Evolutionary conservation across 768 basidiomycete genomes (phyloP), one percentile per base, ranked within the genome.

Genomic region (Kwoniella botswanensis): DNA sequence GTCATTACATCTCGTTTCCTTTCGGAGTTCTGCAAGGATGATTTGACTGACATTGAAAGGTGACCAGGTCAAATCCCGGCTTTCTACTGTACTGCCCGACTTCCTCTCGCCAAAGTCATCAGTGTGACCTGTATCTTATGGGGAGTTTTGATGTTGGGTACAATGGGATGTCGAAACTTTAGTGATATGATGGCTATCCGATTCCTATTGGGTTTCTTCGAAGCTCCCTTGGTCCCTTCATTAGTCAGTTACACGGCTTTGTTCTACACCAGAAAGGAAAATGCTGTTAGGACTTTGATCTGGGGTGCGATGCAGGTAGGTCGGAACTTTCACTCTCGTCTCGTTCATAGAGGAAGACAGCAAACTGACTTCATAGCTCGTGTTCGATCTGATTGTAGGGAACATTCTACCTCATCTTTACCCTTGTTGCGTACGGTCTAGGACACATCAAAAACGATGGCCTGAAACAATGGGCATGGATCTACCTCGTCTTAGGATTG

Each of bases 151-250:
- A 68, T 72, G 71, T 50, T 72, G 22, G 71, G 59, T 21, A 72
- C 71, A 2, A 54, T 82, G 80, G 80, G 79, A 74, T 17, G 59
- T 4, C 84, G 84, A 42, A 86, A 84, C 80, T 94, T 81, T 58
- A 62, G 54, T 10, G 79, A 80, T 1, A 75, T 80, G 2, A 65
- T 85, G 12, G 56, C 82, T 24, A 89, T 90, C 0, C 87, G 92
- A 21, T 92, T 93, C 82, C 74, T 79, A 79, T 85, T 93, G 52
- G 92, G 92, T 42, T 89, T 90, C 69, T 85, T 87, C 5, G 88
- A 88, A 71, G 69, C 77, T 1, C 71, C 74, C 82, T 55, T 91
- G 82, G 61, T 62, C 29, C 61, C 67, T 65, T 68, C 55, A 21
- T 41, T 90, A 89, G 76, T 90, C 90, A 61, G 90, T 24, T 72